Base-by-base conservation (phyloP, 2,329 filamentous ascomycete species). In the Cladobotryum protrusum region DNA sequence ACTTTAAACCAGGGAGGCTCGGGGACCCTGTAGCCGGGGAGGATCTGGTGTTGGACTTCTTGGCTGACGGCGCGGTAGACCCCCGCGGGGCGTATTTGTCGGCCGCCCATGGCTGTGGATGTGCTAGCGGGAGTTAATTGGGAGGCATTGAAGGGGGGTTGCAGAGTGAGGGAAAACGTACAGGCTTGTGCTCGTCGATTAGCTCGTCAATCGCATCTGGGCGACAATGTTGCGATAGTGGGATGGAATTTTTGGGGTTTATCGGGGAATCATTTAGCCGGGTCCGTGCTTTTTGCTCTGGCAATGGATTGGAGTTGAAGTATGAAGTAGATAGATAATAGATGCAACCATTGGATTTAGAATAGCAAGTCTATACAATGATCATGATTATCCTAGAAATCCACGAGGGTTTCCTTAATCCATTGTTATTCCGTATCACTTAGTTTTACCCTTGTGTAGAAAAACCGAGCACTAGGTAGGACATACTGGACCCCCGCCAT, bases 1-100 rank as follows among this genome's bases (percentile, higher is more conserved):
- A 75, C 73, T 9, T 71, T 63, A 52, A 75, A 74, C 79, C 79
- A 83, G 47, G 73, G 66, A 47, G 70, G 68, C 43, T 61, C 63
- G 60, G 65, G 61, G 47, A 61, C 61, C 53, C 52, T 60, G 53
- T 67, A 57, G 52, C 56, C 58, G 33, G 60, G 55, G 47, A 74
- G 64, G 54, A 72, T 62, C 45, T 60, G 64, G 55, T 71, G 67
- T 58, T 70, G 67, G 48, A 78, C 62, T 56, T 76, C 66, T 45
- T 68, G 63, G 20, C 68, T 62, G 54, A 75, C 69, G 52, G 69
- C 67, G 60, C 75, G 69, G 59, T 71, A 72, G 61, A 78, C 71
- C 62, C 71, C 66, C 37, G 73, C 67, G 57, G 75, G 72, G 40
- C 69, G 64, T 58, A 74, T 71, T 58, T 74, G 72, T 60, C 70